A percentile compares a stretch with the other conserved stretches of the same genome.
These are phyloP conservation scores for Vitis hybrid DNA, from an alignment of 177 flowering plant genomes.

Conservation along the genomic window DNA sequence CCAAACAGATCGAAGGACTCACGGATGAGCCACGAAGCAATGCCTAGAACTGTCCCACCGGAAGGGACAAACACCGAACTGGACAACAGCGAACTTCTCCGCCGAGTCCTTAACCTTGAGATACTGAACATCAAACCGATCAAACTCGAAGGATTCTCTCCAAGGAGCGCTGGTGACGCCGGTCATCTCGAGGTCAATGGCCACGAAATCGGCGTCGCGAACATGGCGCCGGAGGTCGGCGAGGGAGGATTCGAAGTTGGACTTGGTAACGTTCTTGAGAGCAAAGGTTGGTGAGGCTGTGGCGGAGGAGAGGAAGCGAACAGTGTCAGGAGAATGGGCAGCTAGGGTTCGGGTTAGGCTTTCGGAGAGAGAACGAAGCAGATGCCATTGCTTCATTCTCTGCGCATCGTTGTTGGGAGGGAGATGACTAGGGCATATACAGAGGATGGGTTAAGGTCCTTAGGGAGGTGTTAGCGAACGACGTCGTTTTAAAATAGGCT, in stretches of 20 bases:
- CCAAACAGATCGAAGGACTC: slow-evolving; percentile 24
- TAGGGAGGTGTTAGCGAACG: too few species aligned
- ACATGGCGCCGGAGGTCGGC: slow-evolving; percentile 53
- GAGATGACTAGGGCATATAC: too few species aligned
- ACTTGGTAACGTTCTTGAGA: slow-evolving; percentile 70
- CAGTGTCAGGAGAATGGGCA: background rate
- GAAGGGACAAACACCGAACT: slow-evolving; percentile 94
- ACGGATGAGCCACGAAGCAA: slow-evolving; percentile 83
- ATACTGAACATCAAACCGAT: slow-evolving; percentile 71
- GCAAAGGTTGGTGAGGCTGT: slow-evolving; percentile 31
- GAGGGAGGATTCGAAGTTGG: slow-evolving; percentile 73
- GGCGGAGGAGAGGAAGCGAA: slow-evolving; percentile 5
- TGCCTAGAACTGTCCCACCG: slow-evolving; percentile 64
- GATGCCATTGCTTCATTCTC: too few species aligned
- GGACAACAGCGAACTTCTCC: slow-evolving; percentile 91
- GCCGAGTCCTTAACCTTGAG: slow-evolving; percentile 92
- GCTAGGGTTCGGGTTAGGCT: too few species aligned
- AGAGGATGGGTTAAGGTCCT: too few species aligned
- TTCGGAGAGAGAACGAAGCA: too few species aligned
- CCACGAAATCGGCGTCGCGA: slow-evolving; percentile 74
- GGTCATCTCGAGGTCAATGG: slow-evolving; percentile 93
- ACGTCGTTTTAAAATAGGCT: too few species aligned
- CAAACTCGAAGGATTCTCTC: slow-evolving; percentile 81
- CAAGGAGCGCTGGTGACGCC: slow-evolving; percentile 92
- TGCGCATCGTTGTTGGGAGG: too few species aligned